phyloP scores from a whole-genome alignment of 208 protist genomes.

The Wallacemonas collosoma region DNA sequence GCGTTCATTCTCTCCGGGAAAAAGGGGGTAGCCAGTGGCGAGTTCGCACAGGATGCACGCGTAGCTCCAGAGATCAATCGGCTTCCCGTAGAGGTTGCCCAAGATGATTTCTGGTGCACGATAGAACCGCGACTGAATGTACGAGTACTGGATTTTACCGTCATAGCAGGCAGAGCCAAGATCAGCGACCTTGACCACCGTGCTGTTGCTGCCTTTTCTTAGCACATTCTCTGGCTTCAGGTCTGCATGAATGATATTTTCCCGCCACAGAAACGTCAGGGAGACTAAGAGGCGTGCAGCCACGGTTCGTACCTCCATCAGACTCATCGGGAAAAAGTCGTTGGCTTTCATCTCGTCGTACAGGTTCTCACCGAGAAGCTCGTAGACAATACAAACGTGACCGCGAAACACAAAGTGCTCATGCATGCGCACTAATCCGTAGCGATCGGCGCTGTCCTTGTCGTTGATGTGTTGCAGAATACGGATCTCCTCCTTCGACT shows the following conservation, averaged over 20 bases:
- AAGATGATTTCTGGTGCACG: constrained; percentile 92
- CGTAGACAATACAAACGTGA: constrained; percentile 84
- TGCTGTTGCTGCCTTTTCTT: constrained; percentile 55
- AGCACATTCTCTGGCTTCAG: constrained; percentile 98
- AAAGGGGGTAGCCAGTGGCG: constrained; percentile 90
- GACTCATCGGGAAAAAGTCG: constrained; percentile 81
- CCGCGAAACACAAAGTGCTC: constrained; percentile 72
- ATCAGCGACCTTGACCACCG: constrained; percentile 96
- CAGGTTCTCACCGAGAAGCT: constrained; percentile 71
- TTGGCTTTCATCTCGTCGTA: constrained; percentile 75
- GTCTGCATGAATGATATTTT: constrained; percentile 95
- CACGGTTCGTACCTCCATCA: constrained; percentile 66
- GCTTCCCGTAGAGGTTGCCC: constrained; percentile 63
- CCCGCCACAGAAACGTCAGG: constrained; percentile 73
- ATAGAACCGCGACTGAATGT: constrained; percentile 94
- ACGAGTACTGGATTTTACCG: constrained; percentile 87
- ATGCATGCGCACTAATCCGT: constrained; percentile 72
- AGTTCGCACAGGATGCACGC: constrained; percentile 94
- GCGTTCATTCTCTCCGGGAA: constrained; percentile 85
- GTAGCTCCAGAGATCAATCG: constrained; percentile 95
- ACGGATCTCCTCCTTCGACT: constrained; percentile 78
- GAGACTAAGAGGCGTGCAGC: constrained; percentile 69
- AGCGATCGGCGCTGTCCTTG: constrained; percentile 58
- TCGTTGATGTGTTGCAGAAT: constrained; percentile 77
- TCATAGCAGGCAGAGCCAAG: constrained; percentile 97